Percentiles rank a stretch among this genome's conserved stretches.
Evolutionary conservation across 495 filamentous ascomycete genomes (phyloP).

Genomic region (Geoglossum glabrum): DNA sequence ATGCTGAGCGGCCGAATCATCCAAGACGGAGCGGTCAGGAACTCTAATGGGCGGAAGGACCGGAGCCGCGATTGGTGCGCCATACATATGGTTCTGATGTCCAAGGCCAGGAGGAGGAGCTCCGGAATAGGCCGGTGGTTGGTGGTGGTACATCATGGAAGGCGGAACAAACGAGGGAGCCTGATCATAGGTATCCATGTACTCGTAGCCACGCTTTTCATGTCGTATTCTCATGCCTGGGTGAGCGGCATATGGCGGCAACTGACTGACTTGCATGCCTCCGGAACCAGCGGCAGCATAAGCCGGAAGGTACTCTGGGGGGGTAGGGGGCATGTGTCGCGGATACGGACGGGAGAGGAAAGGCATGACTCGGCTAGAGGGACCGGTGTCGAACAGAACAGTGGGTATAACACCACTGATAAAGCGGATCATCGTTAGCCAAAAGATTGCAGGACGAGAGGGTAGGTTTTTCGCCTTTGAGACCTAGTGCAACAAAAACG

Average conservation of each 20-base stretch:
- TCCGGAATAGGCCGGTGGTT: neutral
- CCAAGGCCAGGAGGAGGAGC: neutral
- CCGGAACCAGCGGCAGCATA: neutral
- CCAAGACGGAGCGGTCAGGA: neutral
- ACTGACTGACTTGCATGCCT: neutral
- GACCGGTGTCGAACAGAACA: neutral
- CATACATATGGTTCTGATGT: constrained; percentile 1
- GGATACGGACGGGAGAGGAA: neutral
- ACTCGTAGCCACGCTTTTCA: constrained; percentile 2
- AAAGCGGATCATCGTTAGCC: neutral
- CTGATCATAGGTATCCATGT: neutral
- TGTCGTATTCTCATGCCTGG: neutral
- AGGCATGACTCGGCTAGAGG: neutral
- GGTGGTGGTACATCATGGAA: constrained; percentile 2
- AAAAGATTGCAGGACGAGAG: neutral
- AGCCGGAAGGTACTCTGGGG: neutral
- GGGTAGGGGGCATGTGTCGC: constrained; percentile 2
- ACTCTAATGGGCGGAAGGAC: constrained; percentile 1
- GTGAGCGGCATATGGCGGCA: neutral
- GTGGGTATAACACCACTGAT: neutral
- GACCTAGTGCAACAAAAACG: neutral
- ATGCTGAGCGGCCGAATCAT: neutral
- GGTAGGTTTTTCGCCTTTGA: neutral
- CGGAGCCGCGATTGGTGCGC: neutral
- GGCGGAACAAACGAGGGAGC: neutral